Conservation (phyloP, 2,329 filamentous ascomycete species). For the Penicillium sp. region DNA sequence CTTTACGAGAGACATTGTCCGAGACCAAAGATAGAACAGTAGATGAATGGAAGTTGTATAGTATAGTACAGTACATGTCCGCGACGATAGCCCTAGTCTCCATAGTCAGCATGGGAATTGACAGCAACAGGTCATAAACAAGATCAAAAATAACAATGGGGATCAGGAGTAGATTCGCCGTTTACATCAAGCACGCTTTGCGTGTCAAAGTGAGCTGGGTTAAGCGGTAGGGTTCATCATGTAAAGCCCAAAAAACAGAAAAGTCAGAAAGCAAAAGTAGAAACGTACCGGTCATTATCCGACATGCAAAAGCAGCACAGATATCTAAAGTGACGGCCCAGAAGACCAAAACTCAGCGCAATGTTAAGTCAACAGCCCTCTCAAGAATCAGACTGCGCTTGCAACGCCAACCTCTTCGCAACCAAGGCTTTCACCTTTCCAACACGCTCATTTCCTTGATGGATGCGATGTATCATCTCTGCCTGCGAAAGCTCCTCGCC, state of each 20-base stretch:
- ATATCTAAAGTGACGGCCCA: slow-evolving; percentile 9
- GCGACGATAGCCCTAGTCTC: slow-evolving; percentile 71
- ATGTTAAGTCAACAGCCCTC: not conserved
- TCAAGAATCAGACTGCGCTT: slow-evolving; percentile 1
- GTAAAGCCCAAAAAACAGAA: slow-evolving; percentile 25
- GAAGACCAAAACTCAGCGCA: not conserved
- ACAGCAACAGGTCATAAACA: not conserved
- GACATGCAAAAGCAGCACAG: slow-evolving; percentile 15
- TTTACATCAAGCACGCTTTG: slow-evolving; percentile 83
- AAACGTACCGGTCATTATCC: slow-evolving; percentile 66
- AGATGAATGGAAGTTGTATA: slow-evolving; percentile 13
- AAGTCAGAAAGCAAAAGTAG: slow-evolving; percentile 16
- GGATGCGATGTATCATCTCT: slow-evolving; percentile 27
- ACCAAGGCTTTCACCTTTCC: slow-evolving; percentile 27
- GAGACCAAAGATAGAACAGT: slow-evolving; percentile 6
- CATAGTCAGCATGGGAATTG: slow-evolving; percentile 41
- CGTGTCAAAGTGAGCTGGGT: slow-evolving; percentile 99
- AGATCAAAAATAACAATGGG: not conserved
- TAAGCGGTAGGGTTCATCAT: slow-evolving; percentile 89
- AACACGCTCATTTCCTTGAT: slow-evolving; percentile 18
- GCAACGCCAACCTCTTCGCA: slow-evolving; percentile 18
- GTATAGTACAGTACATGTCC: slow-evolving; percentile 52
- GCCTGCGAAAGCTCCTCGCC: slow-evolving; percentile 12
- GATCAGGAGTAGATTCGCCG: slow-evolving; percentile 55
- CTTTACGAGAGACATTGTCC: not conserved